Conservation (phyloP, 2,329 filamentous ascomycete genomes). For the Zymoseptoria brevis region DNA sequence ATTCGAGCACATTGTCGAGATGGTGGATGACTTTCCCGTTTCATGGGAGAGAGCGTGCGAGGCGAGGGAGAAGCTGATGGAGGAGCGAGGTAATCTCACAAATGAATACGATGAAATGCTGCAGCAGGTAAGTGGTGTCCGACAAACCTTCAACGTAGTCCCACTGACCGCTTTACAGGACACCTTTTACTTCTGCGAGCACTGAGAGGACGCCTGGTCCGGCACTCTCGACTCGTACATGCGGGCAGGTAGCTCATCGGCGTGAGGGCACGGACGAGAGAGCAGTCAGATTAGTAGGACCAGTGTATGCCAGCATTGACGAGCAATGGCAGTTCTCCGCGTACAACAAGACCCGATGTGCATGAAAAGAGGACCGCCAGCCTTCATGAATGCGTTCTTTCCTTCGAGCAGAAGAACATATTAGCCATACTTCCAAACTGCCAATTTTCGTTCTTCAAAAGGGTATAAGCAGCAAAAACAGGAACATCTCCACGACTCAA, state of each 20-base stretch:
- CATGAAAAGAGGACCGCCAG: no score
- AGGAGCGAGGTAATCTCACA: conserved; percentile 22
- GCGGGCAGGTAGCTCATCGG: no score
- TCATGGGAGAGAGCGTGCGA: conserved; percentile 23
- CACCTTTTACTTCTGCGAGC: conserved; percentile 26
- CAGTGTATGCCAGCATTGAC: no score
- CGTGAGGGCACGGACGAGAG: no score
- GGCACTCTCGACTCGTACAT: no score
- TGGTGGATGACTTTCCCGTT: conserved; percentile 23
- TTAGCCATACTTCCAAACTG: background rate
- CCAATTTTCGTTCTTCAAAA: background rate
- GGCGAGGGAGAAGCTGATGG: conserved; percentile 25
- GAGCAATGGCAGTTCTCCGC: no score
- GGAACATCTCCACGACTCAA: background rate
- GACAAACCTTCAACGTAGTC: no score
- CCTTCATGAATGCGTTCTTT: background rate
- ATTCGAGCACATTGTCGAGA: conserved; percentile 21
- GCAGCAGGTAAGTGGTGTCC: no score
- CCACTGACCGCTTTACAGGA: no score
- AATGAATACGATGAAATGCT: conserved; percentile 14
- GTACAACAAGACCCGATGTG: no score
- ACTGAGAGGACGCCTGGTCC: no score
- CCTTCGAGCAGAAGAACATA: background rate
- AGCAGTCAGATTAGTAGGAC: no score
- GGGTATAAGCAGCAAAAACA: background rate